phyloP scores from a whole-genome alignment of 805 yeast species.

The Wickerhamiella hasegawae region DNA sequence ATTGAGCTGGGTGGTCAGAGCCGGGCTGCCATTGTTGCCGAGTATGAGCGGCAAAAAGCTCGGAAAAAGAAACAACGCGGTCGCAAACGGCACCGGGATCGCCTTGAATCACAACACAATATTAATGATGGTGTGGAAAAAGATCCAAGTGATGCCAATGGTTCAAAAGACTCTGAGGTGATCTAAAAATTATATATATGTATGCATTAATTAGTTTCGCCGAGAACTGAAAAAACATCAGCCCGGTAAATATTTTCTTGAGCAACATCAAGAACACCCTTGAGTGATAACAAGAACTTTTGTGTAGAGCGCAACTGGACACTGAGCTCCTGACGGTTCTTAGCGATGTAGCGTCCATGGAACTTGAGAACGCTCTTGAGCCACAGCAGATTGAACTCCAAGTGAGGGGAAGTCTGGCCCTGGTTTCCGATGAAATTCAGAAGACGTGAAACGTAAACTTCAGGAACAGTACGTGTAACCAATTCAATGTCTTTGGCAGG shows the following conservation, averaged over 20 bases:
- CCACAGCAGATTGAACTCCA: conserved; percentile 79
- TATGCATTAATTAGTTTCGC: no score
- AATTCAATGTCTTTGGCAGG: conserved; percentile 51
- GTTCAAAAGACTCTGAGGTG: no score
- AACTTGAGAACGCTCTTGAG: conserved; percentile 45
- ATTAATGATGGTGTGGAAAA: no score
- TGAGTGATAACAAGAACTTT: conserved; percentile 31
- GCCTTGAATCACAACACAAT: no score
- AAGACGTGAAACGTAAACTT: conserved; percentile 54
- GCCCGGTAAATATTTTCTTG: conserved; percentile 11
- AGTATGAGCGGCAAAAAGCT: conserved; percentile 19
- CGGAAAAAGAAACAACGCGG: conserved; percentile 20
- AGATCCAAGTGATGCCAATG: no score
- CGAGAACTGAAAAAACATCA: no score
- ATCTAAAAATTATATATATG: no score
- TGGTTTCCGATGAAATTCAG: conserved; percentile 51
- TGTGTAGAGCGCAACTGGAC: conserved; percentile 54
- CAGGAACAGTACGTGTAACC: conserved; percentile 55
- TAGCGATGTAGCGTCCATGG: conserved; percentile 64
- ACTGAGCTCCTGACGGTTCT: conserved; percentile 44
- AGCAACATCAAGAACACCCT: conserved; percentile 13
- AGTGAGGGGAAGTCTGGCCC: conserved; percentile 58
- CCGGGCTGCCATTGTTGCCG: conserved; percentile 20
- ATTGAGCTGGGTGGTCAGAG: conserved; percentile 18
- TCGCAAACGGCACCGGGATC: conserved; percentile 14